Evolutionary conservation across 192 early-diverging fungal species (phyloP), one percentile per base, ranked within the genome.

Genomic region (Ambispora gerdemannii): DNA sequence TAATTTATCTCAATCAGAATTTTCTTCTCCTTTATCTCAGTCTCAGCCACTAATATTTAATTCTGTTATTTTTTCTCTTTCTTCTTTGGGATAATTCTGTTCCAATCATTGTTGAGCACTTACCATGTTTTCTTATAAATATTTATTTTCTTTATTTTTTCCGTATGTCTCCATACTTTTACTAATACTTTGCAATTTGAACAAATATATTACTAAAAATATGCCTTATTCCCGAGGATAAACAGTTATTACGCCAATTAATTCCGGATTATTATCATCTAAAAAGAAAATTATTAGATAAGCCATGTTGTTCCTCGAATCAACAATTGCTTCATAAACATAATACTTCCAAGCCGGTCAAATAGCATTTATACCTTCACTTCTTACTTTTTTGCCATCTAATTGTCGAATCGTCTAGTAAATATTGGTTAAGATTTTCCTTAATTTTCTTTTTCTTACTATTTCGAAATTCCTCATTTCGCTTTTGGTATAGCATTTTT

Each of bases 401-500:
- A 56, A 56, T 56, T 56, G 53, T 25, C 30, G 53, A 56, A 56
- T n/a, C n/a, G n/a, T n/a, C n/a, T n/a, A n/a, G n/a, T n/a, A n/a
- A n/a, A n/a, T n/a, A n/a, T n/a, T n/a, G n/a, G n/a, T n/a, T n/a
- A n/a, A n/a, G n/a, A n/a, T n/a, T n/a, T n/a, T n/a, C n/a, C n/a
- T n/a, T n/a, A n/a, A n/a, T n/a, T n/a, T n/a, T n/a, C n/a, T n/a
- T n/a, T n/a, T n/a, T n/a, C n/a, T n/a, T n/a, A n/a, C n/a, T n/a
- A n/a, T n/a, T n/a, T n/a, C n/a, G n/a, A n/a, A n/a, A n/a, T n/a
- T n/a, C n/a, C n/a, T n/a, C n/a, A n/a, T n/a, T n/a, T n/a, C n/a
- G n/a, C n/a, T n/a, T n/a, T n/a, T n/a, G n/a, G n/a, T n/a, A n/a
- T n/a, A n/a, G n/a, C n/a, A n/a, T n/a, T n/a, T n/a, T n/a, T n/a